Conservation (phyloP, 2,329 filamentous ascomycete species). For the Monosporascus sp. region DNA sequence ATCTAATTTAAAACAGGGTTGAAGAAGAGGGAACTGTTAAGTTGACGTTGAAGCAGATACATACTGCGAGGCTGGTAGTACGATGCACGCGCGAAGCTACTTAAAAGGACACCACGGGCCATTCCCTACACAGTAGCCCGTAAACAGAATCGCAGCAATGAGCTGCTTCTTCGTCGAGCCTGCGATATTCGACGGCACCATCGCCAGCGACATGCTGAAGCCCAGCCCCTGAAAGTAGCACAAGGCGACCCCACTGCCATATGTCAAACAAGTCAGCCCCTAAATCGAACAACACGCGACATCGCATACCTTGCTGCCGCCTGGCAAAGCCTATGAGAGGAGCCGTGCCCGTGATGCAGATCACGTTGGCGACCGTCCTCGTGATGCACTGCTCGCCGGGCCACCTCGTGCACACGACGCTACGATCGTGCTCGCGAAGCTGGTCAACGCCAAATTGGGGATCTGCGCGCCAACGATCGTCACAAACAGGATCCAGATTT, state of each 20-base stretch:
- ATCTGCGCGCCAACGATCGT: constrained; percentile 49
- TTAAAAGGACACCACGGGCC: background rate
- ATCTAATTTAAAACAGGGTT: no score
- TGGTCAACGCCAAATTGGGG: constrained; percentile 51
- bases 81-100: background rate
- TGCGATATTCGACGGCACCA: constrained; percentile 28
- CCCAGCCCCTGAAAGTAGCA: constrained; percentile 28
- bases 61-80: background rate
- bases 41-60: background rate
- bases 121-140: constrained; percentile 26
- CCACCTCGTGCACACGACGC: constrained; percentile 45
- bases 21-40: no score
- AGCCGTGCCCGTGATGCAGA: constrained; percentile 48
- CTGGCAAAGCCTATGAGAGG: constrained; percentile 46
- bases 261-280: background rate
- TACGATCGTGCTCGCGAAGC: constrained; percentile 26
- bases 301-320: constrained; percentile 34
- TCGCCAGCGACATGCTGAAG: constrained; percentile 27
- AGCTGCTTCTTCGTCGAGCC: constrained; percentile 29
- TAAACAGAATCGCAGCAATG: constrained; percentile 23
- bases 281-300: background rate
- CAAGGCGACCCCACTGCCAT: constrained; percentile 47
- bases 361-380: constrained; percentile 50
- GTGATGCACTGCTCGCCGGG: constrained; percentile 47
- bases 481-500: constrained; percentile 51